Base-by-base conservation (phyloP, 345 rosid genomes). In the Sisymbrium altissimum region DNA sequence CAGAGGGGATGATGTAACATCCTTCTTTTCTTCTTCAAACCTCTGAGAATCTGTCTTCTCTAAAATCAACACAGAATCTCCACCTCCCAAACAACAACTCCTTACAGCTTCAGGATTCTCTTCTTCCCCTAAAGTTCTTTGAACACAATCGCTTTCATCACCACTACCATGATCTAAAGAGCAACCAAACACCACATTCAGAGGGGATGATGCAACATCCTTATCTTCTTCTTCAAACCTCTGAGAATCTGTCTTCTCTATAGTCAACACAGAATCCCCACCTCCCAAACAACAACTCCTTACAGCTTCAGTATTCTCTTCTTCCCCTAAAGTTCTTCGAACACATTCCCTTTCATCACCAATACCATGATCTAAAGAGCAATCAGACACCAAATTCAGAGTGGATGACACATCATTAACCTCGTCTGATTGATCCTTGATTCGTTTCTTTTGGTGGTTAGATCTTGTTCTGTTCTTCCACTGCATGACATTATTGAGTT, bases 401-500 rank as follows among this genome's bases (percentile, higher is more conserved):
- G 59, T 5, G 30, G 25, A 40, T 8, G 66, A 3, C 3, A 27
- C 75, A 48, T 63, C 69, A 23, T 61, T n/a, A 76, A 44, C 75
- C 44, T 52, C 43, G 3, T 36, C 30, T 38, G 18, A 10, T 50
- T 1, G 71, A 64, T 54, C 4, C 61, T 70, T 64, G 63, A 56
- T 32, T 30, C 55, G 33, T 33, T 80, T 72, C 75, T 81, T 77
- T 73, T 85, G 59, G 60, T 41, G 63, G 9, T n/a, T n/a, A n/a
- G 43, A 35, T 45, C 53, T 72, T 35, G 50, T 63, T 63, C 75
- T 82, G 65, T 72, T 81, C 83, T 73, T 81, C 77, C 71, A 80
- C 93, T 85, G 73, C 67, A 64, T 7, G 5, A 29, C 17, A 7
- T 48, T 3, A 13, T 21, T 29, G 13, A 77, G 39, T 29, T 40